Evolutionary conservation across 2,329 filamentous ascomycete genomes (phyloP), one percentile per base, ranked within the genome.

Genomic region (Aspergillus sp.): DNA sequence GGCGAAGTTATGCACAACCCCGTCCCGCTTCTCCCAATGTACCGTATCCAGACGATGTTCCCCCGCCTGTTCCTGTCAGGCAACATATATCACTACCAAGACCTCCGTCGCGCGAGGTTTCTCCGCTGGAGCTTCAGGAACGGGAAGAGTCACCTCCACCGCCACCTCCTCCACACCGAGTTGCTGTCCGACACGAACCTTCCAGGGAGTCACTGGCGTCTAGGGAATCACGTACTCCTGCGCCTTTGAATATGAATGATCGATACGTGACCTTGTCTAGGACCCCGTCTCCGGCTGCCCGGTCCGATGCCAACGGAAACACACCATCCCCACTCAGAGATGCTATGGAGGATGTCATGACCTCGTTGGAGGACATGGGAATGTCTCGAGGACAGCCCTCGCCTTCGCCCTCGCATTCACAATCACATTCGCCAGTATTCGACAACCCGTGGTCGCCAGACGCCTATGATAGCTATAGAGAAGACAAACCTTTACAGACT

Each of bases 291-390:
- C 74, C 76, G 7, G 64, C 60, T 12, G 65, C 67, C 9, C 67
- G 82, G 3, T 90, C 88, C 2, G 81, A 77, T 41, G 73, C 74
- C 35, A 80, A 77, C 41, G 83, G 82, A 1, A 74, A 88, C 65
- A 98, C 93, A 0, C 93, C 93, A 1, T 97, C 93, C 2, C 93
- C 93, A 0, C 73, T 98, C 3, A 80, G 93, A 50, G 89, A 90
- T 66, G 93, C 93, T 1, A 98, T 98, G 90, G 91, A 97, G 62
- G 91, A 94, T 67, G 90, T 98, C 3, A 96, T 97, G 82, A 89
- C 93, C 55, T 94, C 93, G 48, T 71, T 98, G 39, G 85, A 95
- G 62, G 90, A 90, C 51, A 88, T 98, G 75, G 85, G 85, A 15
- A 75, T 84, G 57, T 74, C 80, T 38, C 77, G 78, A 48, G 71